phyloP scores from a whole-genome alignment of 257 asterid genomes.

The Jacaranda copaia region DNA sequence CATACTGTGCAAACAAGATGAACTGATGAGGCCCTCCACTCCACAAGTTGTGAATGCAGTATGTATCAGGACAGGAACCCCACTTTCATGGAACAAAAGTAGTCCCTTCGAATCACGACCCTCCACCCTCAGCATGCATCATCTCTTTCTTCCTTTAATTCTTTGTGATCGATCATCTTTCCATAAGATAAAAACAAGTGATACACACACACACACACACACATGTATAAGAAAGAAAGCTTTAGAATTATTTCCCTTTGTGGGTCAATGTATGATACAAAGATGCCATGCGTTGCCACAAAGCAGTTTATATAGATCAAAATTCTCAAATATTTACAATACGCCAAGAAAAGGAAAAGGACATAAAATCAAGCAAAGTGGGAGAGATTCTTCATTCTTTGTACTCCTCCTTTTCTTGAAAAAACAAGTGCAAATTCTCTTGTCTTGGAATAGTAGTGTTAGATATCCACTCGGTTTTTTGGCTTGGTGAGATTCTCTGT shows the following conservation, averaged over 20 bases:
- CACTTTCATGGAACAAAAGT: slow-evolving; percentile 55
- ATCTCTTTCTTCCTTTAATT: no score
- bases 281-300: slow-evolving; percentile 52
- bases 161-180: slow-evolving; percentile 26
- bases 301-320: slow-evolving; percentile 40
- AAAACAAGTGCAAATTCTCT: slow-evolving; percentile 16
- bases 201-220: neutral
- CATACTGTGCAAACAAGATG: slow-evolving; percentile 30
- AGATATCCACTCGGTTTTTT: neutral
- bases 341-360: slow-evolving; percentile 36
- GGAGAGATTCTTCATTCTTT: slow-evolving; percentile 19
- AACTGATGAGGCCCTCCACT: slow-evolving; percentile 48
- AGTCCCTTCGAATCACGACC: slow-evolving; percentile 49
- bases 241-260: slow-evolving; percentile 33
- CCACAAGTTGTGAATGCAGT: slow-evolving; percentile 51
- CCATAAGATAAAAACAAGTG: neutral
- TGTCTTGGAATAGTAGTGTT: slow-evolving; percentile 16
- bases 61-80: slow-evolving; percentile 47
- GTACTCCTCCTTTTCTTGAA: slow-evolving; percentile 26
- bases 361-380: slow-evolving; percentile 18
- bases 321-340: slow-evolving; percentile 46
- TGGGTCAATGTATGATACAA: slow-evolving; percentile 44
- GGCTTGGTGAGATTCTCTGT: slow-evolving; percentile 9
- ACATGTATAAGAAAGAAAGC: neutral
- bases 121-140: slow-evolving; percentile 28